phyloP scores from a whole-genome alignment of 768 basidiomycete genomes.

The Guyanaporus albipodus region DNA sequence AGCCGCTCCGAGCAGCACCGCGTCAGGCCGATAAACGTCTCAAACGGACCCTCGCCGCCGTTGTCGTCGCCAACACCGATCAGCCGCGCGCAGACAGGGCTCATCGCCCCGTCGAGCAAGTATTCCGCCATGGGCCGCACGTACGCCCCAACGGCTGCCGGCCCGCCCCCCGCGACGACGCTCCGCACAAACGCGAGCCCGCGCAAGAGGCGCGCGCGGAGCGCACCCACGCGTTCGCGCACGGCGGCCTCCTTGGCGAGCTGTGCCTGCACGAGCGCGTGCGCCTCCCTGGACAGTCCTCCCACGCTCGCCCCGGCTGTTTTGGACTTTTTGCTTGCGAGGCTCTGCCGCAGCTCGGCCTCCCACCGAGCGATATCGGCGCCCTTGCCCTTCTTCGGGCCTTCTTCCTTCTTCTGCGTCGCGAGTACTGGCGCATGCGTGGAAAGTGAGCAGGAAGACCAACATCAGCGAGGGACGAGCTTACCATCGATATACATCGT shows the following conservation, averaged over 20 bases:
- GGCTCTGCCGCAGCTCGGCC: slow-evolving; percentile 79
- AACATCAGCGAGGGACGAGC: no score
- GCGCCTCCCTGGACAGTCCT: slow-evolving; percentile 75
- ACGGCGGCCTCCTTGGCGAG: slow-evolving; percentile 73
- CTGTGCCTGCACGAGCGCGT: slow-evolving; percentile 79
- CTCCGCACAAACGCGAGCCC: slow-evolving; percentile 69
- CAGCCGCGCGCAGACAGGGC: slow-evolving; percentile 50
- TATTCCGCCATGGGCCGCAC: slow-evolving; percentile 56
- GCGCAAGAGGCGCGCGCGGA: slow-evolving; percentile 56
- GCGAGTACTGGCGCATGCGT: slow-evolving; percentile 63
- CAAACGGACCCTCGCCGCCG: slow-evolving; percentile 42
- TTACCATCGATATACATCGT: slow-evolving; percentile 75
- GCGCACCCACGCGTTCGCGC: slow-evolving; percentile 51
- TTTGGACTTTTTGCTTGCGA: slow-evolving; percentile 71
- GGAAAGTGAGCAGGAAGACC: no score
- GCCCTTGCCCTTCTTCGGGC: slow-evolving; percentile 73
- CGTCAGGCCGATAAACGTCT: slow-evolving; percentile 73
- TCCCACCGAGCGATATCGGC: slow-evolving; percentile 95
- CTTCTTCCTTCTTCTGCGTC: slow-evolving; percentile 49
- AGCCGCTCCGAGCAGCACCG: slow-evolving; percentile 71
- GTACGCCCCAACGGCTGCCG: slow-evolving; percentile 45
- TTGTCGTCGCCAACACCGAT: slow-evolving; percentile 44
- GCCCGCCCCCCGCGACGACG: slow-evolving; percentile 43
- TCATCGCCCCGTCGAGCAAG: slow-evolving; percentile 63
- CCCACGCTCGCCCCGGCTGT: slow-evolving; percentile 28